phyloP scores from a whole-genome alignment of 2,329 filamentous ascomycete genomes.

The Penicillium sp. region DNA sequence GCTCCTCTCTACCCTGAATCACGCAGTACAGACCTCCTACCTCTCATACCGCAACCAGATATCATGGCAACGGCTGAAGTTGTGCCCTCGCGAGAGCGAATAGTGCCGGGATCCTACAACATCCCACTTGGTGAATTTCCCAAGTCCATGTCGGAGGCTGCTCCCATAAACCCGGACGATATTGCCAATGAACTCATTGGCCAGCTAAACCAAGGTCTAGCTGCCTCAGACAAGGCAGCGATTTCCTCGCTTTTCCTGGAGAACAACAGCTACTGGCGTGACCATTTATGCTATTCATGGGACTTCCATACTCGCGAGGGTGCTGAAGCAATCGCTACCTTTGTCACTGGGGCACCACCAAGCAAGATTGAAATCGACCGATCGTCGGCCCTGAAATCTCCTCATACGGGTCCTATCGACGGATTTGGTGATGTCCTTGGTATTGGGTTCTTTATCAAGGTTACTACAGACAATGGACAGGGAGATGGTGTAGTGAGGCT shows the following conservation, averaged over 20 bases:
- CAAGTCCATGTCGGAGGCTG: slow-evolving; percentile 31
- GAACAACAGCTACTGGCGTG: slow-evolving; percentile 55
- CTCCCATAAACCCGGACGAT: slow-evolving; percentile 34
- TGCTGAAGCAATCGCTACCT: slow-evolving; percentile 37
- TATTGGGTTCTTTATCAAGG: slow-evolving; percentile 55
- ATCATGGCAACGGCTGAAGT: not conserved
- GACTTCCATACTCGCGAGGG: slow-evolving; percentile 54
- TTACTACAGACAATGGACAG: slow-evolving; percentile 52
- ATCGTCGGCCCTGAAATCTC: slow-evolving; percentile 45
- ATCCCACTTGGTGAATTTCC: slow-evolving; percentile 46
- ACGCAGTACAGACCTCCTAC: not conserved
- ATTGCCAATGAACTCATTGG: slow-evolving; percentile 39
- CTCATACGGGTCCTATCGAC: slow-evolving; percentile 50
- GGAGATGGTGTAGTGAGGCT: slow-evolving; percentile 58
- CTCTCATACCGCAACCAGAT: not conserved
- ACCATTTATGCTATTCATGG: slow-evolving; percentile 56
- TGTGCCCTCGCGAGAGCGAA: slow-evolving; percentile 40
- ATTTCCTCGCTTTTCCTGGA: slow-evolving; percentile 48
- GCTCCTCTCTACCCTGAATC: not conserved
- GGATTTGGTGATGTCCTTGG: slow-evolving; percentile 48
- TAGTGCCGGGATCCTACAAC: slow-evolving; percentile 55
- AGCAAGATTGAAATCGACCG: slow-evolving; percentile 47
- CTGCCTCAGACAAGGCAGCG: slow-evolving; percentile 32
- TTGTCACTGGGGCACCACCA: slow-evolving; percentile 41
- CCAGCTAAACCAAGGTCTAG: slow-evolving; percentile 41